A percentile compares a stretch with the other conserved stretches of the same genome.
These are phyloP conservation scores for Paratrypanosoma confusum DNA, from an alignment of 208 protist species.

Conservation along the genomic window DNA sequence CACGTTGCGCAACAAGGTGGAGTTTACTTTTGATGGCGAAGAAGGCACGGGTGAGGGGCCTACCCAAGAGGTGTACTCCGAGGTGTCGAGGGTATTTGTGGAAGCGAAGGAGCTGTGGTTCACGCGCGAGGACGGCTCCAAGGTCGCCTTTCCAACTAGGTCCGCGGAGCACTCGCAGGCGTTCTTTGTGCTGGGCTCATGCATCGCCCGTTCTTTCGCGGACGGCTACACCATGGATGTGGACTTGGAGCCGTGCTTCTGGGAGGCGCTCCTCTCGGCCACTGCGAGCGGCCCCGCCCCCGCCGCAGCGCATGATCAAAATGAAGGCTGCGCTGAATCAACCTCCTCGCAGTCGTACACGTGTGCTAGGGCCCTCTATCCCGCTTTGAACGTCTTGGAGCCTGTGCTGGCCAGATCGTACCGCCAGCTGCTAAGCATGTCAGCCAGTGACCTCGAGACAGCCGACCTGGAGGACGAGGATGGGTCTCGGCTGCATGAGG, in stretches of 20 bases:
- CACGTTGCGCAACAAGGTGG: conserved; percentile 46
- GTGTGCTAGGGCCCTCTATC: too few relatives aligned
- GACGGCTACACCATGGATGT: conserved; percentile 71
- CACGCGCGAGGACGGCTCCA: conserved; percentile 30
- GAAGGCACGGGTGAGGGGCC: conserved; percentile 77
- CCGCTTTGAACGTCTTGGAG: conserved; percentile 40
- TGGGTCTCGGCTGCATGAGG: conserved; percentile 17
- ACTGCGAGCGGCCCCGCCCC: background rate
- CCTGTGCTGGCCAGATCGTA: conserved; percentile 39
- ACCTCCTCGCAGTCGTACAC: too few relatives aligned
- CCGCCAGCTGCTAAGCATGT: conserved; percentile 15
- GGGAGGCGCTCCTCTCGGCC: conserved; percentile 26
- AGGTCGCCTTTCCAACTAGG: conserved; percentile 42
- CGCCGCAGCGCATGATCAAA: background rate
- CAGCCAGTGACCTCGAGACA: conserved; percentile 18
- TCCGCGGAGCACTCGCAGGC: conserved; percentile 24
- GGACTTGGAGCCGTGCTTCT: conserved; percentile 33
- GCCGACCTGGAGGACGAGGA: conserved; percentile 47
- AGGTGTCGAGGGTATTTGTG: conserved; percentile 43
- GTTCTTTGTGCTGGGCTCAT: conserved; percentile 69
- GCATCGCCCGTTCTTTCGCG: conserved; percentile 51
- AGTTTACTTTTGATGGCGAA: conserved; percentile 69
- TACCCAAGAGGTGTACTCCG: conserved; percentile 79
- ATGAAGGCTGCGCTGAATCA: too few relatives aligned
- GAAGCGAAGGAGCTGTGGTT: conserved; percentile 38